Percentiles rank a stretch among this genome's conserved stretches.
phyloP scores from a whole-genome alignment of 73 alveolate species.

The Loxodes magnus region DNA sequence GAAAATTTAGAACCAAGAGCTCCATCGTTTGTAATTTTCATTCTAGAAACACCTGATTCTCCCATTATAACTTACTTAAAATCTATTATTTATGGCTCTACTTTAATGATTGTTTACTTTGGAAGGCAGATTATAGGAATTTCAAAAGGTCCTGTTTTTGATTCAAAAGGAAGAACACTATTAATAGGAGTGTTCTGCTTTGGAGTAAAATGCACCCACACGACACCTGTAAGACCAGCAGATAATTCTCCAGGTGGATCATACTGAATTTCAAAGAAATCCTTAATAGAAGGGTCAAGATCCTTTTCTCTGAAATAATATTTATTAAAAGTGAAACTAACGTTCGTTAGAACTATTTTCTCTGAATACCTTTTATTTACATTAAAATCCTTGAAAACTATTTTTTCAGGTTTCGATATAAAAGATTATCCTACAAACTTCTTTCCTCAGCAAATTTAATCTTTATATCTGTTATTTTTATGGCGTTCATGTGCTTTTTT shows the following conservation, averaged over 20 bases:
- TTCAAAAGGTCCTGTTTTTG: slow-evolving; percentile 89
- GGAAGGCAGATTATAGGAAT: slow-evolving; percentile 81
- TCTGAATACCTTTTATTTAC: slow-evolving; percentile 75
- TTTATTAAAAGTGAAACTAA: slow-evolving; percentile 80
- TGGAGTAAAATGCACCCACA: slow-evolving; percentile 84
- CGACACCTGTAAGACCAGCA: slow-evolving; percentile 95
- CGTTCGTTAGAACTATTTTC: slow-evolving; percentile 83
- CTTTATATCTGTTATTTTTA: slow-evolving; percentile 70
- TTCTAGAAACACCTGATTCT: slow-evolving; percentile 53
- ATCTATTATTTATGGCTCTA: slow-evolving; percentile 70
- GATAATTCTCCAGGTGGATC: slow-evolving; percentile 95
- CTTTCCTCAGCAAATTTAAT: slow-evolving; percentile 78
- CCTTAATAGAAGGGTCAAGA: slow-evolving; percentile 68
- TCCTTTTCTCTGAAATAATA: slow-evolving; percentile 80
- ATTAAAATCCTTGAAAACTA: slow-evolving; percentile 81
- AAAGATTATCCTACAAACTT: slow-evolving; percentile 89
- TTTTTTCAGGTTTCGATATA: slow-evolving; percentile 87
- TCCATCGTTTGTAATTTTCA: slow-evolving; percentile 72
- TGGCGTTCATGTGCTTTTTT: slow-evolving; percentile 68
- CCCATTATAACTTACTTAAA: slow-evolving; percentile 90
- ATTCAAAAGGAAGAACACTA: slow-evolving; percentile 65
- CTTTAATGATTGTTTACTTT: slow-evolving; percentile 74
- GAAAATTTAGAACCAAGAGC: slow-evolving; percentile 72
- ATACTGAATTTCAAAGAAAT: slow-evolving; percentile 82
- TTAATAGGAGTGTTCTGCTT: slow-evolving; percentile 81